Evolutionary conservation across 768 basidiomycete species (phyloP), one percentile per base, ranked within the genome.

Genomic region (Phaffia australis): DNA sequence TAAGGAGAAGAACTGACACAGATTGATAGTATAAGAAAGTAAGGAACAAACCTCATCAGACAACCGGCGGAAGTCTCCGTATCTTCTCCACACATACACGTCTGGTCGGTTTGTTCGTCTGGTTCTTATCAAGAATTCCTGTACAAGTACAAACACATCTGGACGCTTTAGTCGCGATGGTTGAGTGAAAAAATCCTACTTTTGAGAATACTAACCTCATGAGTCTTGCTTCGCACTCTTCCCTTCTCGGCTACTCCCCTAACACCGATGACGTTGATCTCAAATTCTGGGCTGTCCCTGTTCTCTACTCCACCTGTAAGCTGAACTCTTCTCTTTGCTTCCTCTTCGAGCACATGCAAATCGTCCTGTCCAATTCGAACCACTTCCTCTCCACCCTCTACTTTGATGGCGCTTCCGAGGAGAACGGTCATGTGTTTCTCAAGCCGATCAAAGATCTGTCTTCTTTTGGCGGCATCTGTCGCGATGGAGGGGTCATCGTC

Each of bases 71-170:
- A 99, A 99, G 75, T 99, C 95, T 8, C 94, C 94, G 74, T 98
- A 92, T 70, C 95, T 81, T 65, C 95, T 82, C 0, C 90, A 88
- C 5, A 98, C 95, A 76, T 84, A 91, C 1, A 90, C 81, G 70
- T 95, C 92, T 2, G 80, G 81, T 69, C 81, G 81, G 18, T 83
- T 80, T 7, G 84, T 82, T 51, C 91, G 81, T 19, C 86, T 81
- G 0, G 93, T 98, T 35, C 90, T 84, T 35, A 99, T 84, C 71
- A 99, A 85, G 75, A 99, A 99, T 81, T 98, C 95, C 88, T 98
- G 35, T 42, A 72, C 16, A 25, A 15, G 3, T 29, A 30, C 6
- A 18, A 57, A 56, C 27, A 6, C 11, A 14, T 29, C 27, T 51
- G 42, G 6, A 49, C 47, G 57, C 49, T 55, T 72, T 63, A 71